Percentiles rank a stretch among this genome's conserved stretches.
Conservation (phyloP, 148 eudicot genomes). For the Chenopodium formosanum region DNA sequence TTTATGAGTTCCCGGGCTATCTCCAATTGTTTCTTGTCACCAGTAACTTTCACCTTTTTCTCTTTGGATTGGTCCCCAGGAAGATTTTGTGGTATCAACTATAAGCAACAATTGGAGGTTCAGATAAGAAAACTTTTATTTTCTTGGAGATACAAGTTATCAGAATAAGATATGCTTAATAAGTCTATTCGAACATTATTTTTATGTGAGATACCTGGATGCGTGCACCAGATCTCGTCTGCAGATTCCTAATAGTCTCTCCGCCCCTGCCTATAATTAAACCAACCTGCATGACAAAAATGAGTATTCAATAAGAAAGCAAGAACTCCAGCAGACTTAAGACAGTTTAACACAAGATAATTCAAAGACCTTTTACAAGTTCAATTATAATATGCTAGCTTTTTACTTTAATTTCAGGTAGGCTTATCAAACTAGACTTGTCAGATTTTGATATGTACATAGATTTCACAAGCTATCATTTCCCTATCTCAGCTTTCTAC, state of each 20-base stretch:
- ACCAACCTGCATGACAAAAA: slow-evolving; percentile 62
- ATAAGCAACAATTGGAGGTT: slow-evolving; percentile 12
- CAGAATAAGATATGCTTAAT: not conserved
- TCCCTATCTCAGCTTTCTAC: not conserved
- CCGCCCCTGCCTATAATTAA: slow-evolving; percentile 92
- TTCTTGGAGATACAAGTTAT: not conserved
- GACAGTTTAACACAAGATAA: not conserved
- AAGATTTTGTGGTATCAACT: slow-evolving; percentile 77
- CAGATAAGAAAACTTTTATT: not conserved
- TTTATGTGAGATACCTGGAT: slow-evolving; percentile 70
- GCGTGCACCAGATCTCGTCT: slow-evolving; percentile 93
- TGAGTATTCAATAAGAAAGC: not conserved
- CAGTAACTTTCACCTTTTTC: slow-evolving; percentile 79
- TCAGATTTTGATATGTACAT: not conserved
- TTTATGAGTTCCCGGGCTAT: slow-evolving; percentile 79
- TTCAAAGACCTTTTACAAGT: not conserved
- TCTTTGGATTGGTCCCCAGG: slow-evolving; percentile 79
- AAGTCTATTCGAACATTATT: not conserved
- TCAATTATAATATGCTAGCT: too few relatives aligned
- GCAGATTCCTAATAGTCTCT: slow-evolving; percentile 84
- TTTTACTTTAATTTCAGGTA: too few relatives aligned
- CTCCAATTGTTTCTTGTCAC: slow-evolving; percentile 86
- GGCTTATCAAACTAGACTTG: not conserved
- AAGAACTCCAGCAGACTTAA: not conserved
- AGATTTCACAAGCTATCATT: not conserved